Conservation (phyloP, 306 rosid species). For the Arachis hypogaea region DNA sequence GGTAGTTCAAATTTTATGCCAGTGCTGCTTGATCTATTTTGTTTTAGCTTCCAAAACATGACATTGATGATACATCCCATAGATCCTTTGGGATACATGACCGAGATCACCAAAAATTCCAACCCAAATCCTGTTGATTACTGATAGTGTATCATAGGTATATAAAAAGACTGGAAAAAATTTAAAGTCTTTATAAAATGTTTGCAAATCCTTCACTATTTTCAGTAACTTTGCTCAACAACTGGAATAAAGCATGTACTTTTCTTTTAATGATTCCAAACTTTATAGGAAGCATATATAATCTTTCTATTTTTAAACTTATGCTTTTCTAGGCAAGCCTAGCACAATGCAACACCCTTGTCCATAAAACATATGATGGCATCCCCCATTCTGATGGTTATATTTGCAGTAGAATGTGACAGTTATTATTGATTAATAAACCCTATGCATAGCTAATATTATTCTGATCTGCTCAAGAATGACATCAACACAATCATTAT, state of each 20-base stretch:
- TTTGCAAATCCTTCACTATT: background rate
- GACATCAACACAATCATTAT: constrained; percentile 3
- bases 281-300: constrained; percentile 15
- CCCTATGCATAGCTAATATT: background rate
- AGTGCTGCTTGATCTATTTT: no score
- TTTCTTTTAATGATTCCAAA: constrained; percentile 5
- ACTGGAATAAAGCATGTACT: background rate
- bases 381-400: constrained; percentile 9
- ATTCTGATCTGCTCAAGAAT: constrained; percentile 11
- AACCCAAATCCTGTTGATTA: no score
- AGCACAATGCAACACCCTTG: background rate
- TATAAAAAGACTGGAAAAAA: constrained; percentile 9
- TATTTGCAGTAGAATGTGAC: constrained; percentile 4
- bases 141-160: no score
- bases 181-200: background rate
- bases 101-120: no score
- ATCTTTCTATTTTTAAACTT: constrained; percentile 12
- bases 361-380: constrained; percentile 1
- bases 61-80: no score
- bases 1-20: no score
- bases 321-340: constrained; percentile 1
- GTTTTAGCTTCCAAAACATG: no score
- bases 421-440: constrained; percentile 4
- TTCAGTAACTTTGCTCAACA: constrained; percentile 5
- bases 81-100: no score